Percentiles rank a stretch among this genome's conserved stretches.
Evolutionary conservation across 2,329 filamentous ascomycete species (phyloP).

Genomic region (Dichotomopilus funicola): DNA sequence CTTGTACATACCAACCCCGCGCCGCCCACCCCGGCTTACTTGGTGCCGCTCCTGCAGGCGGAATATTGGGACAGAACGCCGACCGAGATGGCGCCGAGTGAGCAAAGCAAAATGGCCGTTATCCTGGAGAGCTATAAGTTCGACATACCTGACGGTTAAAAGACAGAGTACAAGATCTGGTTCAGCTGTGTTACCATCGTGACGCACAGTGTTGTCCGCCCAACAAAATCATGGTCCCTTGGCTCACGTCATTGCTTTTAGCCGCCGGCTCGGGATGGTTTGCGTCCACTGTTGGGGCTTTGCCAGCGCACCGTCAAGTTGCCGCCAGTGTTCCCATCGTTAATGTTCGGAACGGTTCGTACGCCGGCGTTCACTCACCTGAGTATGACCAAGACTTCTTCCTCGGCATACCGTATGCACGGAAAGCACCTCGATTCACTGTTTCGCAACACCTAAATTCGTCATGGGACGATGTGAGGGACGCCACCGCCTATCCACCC

Average conservation of each 20-base stretch:
- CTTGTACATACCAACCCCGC: too few species aligned
- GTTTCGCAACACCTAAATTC: conserved; percentile 8
- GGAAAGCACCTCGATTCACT: conserved; percentile 20
- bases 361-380: conserved; percentile 29
- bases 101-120: too few species aligned
- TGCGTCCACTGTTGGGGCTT: not conserved
- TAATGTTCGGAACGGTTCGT: conserved; percentile 30
- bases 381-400: conserved; percentile 44
- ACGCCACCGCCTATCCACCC: not conserved
- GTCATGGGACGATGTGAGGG: conserved; percentile 8
- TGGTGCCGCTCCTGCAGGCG: too few species aligned
- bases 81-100: too few species aligned
- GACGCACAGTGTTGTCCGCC: too few species aligned
- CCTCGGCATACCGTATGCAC: conserved; percentile 51
- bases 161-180: too few species aligned
- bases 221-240: not conserved
- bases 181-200: too few species aligned
- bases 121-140: too few species aligned
- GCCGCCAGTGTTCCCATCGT: not conserved
- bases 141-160: too few species aligned
- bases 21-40: too few species aligned
- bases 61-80: too few species aligned
- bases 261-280: not conserved
- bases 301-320: not conserved
- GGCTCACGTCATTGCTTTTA: not conserved